These are phyloP conservation scores for Teratosphaeriaceae sp. DNA, from an alignment of 2,329 filamentous ascomycete species.

Conservation along the genomic window DNA sequence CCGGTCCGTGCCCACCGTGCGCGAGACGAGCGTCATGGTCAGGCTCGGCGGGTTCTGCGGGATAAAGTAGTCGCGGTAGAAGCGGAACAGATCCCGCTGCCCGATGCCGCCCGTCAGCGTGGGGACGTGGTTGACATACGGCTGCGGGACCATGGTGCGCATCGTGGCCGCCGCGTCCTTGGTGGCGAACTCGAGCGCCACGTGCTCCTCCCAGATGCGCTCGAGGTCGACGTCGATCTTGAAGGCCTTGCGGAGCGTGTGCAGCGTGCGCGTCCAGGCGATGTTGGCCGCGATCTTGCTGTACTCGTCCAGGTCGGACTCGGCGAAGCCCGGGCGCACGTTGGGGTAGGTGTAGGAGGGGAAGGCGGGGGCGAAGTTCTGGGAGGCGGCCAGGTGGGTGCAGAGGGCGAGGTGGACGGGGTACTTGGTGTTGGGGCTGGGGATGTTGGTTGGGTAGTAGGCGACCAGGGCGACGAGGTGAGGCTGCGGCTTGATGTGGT, in stretches of 20 bases:
- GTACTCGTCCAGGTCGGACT: conserved; percentile 33
- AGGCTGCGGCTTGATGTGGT: conserved; percentile 34
- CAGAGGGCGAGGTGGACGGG: conserved; percentile 32
- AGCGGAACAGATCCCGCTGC: conserved; percentile 37
- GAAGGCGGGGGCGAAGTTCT: conserved; percentile 32
- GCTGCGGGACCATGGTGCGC: conserved; percentile 21
- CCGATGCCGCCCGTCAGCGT: conserved; percentile 40
- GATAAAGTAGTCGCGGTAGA: conserved; percentile 53
- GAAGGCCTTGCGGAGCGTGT: conserved; percentile 27
- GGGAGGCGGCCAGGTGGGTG: conserved; percentile 35
- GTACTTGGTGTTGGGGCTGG: conserved; percentile 32
- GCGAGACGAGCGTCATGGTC: conserved; percentile 47
- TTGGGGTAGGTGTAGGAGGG: conserved; percentile 34
- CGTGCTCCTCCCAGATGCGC: conserved; percentile 31
- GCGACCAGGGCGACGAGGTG: conserved; percentile 35
- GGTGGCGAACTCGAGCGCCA: conserved; percentile 16
- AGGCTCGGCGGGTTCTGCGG: conserved; percentile 48
- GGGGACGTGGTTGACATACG: conserved; percentile 33
- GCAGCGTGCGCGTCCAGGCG: conserved; percentile 37
- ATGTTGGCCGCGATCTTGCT: conserved; percentile 36
- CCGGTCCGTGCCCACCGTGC: conserved; percentile 50
- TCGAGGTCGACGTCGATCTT: conserved; percentile 27
- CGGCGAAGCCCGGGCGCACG: conserved; percentile 36
- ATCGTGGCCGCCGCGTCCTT: conserved; percentile 25
- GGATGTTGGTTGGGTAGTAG: conserved; percentile 37